Conservation (phyloP, 495 filamentous ascomycete genomes). For the Neohortaea acidophila region DNA sequence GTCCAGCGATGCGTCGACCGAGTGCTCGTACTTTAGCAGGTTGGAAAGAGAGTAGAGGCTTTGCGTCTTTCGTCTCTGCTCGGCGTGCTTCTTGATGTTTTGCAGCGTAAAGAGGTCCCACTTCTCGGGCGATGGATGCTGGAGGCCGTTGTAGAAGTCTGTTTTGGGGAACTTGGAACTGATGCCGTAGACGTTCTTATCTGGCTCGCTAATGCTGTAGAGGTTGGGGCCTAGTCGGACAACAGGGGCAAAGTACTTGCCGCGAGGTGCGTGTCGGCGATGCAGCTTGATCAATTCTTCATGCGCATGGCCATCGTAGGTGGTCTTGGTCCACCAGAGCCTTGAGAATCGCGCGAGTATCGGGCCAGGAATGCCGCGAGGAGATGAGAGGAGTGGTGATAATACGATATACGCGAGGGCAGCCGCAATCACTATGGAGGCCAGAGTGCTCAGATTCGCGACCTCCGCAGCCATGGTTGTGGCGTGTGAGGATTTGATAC, state of each 20-base stretch:
- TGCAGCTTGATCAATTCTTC: too few relatives aligned
- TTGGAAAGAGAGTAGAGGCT: slow-evolving; percentile 25
- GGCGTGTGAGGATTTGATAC: too few relatives aligned
- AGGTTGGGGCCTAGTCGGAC: neutral
- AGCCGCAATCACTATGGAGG: too few relatives aligned
- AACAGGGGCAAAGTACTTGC: neutral
- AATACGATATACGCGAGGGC: too few relatives aligned
- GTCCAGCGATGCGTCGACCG: slow-evolving; percentile 24
- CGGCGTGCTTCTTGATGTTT: neutral
- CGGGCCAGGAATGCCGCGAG: too few relatives aligned
- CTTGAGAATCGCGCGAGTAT: too few relatives aligned
- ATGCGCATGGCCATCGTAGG: too few relatives aligned
- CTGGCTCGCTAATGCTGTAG: neutral
- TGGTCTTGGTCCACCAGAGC: too few relatives aligned
- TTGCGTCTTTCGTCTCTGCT: slow-evolving; percentile 12
- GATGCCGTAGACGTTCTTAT: slow-evolving; percentile 32
- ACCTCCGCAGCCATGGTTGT: too few relatives aligned
- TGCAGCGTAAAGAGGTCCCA: neutral
- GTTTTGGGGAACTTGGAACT: slow-evolving; percentile 14
- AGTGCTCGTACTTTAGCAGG: slow-evolving; percentile 23
- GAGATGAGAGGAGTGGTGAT: too few relatives aligned
- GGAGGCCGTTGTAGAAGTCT: slow-evolving; percentile 2
- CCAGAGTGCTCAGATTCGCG: too few relatives aligned
- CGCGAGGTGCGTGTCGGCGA: too few relatives aligned
- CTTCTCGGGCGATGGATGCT: neutral